Conservation (phyloP, 441 rosid species). For the Euphorbia celastroides region DNA sequence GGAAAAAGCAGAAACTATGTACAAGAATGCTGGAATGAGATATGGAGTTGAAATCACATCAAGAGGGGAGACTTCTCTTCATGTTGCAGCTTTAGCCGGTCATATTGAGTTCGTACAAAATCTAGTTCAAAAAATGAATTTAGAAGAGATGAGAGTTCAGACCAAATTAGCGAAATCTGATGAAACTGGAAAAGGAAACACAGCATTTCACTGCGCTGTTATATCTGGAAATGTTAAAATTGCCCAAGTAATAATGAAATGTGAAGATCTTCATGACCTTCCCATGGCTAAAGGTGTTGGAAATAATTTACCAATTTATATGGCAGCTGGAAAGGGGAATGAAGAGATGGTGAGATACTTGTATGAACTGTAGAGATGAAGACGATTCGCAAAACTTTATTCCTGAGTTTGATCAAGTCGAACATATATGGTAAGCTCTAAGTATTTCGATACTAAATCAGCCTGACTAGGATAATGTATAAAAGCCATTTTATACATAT, state of each 20-base stretch:
- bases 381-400: background rate
- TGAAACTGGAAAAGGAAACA: background rate
- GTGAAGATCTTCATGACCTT: conserved; percentile 1
- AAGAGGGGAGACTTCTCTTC: conserved; percentile 24
- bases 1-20: background rate
- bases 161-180: background rate
- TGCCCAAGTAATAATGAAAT: conserved; percentile 19
- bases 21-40: background rate
- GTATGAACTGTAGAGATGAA: background rate
- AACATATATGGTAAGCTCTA: conserved; percentile 5
- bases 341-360: conserved; percentile 6
- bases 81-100: conserved; percentile 20
- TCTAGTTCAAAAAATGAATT: conserved; percentile 19
- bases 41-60: conserved; percentile 14
- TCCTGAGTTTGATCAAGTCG: background rate
- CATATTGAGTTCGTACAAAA: conserved; percentile 23
- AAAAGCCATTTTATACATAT: no score
- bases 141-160: background rate
- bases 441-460: no score
- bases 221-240: conserved; percentile 17
- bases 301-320: conserved; percentile 6
- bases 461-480: no score
- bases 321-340: conserved; percentile 16
- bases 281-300: conserved; percentile 13
- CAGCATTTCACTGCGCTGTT: conserved; percentile 21